Percentiles rank a stretch among this genome's conserved stretches.
These are phyloP conservation scores for Neurospora pannonica DNA, from an alignment of 495 filamentous ascomycete species.

Conservation along the genomic window DNA sequence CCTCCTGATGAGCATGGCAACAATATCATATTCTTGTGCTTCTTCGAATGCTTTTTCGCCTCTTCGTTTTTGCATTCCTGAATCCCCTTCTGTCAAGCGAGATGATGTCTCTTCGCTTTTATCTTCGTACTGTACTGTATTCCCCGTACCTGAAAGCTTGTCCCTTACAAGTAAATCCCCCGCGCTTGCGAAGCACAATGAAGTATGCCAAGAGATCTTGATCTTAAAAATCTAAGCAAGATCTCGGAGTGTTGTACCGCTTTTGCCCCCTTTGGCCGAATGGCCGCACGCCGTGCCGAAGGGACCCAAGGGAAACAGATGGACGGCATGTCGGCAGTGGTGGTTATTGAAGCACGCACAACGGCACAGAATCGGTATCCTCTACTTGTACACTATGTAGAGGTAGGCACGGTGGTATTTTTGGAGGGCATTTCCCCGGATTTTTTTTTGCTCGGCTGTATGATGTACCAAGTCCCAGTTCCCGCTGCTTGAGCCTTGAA, in stretches of 20 bases:
- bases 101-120: background rate
- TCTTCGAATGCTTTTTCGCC: background rate
- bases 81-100: background rate
- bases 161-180: background rate
- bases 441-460: background rate
- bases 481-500: background rate
- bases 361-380: too few species aligned
- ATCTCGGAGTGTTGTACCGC: background rate
- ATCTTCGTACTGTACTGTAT: background rate
- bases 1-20: too few species aligned
- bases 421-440: background rate
- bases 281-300: background rate
- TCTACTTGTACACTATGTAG: too few species aligned
- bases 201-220: background rate
- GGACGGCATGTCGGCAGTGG: background rate
- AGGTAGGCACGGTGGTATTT: background rate
- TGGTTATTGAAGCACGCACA: background rate
- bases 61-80: background rate
- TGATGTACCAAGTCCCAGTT: background rate
- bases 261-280: background rate
- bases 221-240: background rate
- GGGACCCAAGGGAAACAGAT: background rate
- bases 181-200: background rate
- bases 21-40: background rate
- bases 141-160: background rate